Conservation (phyloP, 768 basidiomycete species). For the Glaciozyma antarctica region DNA sequence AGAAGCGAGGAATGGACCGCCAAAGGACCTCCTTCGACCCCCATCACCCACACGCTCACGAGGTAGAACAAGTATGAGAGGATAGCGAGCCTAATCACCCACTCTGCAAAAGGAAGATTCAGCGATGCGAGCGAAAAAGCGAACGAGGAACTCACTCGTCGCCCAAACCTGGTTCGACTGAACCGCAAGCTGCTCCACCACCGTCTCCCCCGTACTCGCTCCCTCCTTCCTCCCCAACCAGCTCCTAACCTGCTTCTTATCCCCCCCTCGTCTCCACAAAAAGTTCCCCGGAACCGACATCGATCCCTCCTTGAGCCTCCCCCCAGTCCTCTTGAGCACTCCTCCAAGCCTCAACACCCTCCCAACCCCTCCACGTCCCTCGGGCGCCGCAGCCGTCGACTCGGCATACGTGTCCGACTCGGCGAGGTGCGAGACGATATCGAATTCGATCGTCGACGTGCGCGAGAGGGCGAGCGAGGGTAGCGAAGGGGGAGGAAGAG, state of each 20-base stretch:
- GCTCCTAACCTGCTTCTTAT: background rate
- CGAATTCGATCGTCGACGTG: constrained; percentile 18
- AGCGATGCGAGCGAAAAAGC: background rate
- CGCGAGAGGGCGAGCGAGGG: background rate
- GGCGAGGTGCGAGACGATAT: constrained; percentile 7
- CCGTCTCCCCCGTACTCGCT: background rate
- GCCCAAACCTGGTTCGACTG: background rate
- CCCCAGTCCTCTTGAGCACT: background rate
- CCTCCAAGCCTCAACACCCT: constrained; percentile 3
- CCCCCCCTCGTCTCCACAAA: no score
- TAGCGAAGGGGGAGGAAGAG: background rate
- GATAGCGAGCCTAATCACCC: background rate
- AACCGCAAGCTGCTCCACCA: background rate
- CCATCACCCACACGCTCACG: background rate
- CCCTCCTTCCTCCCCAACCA: constrained; percentile 1
- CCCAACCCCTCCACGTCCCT: background rate
- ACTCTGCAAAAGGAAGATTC: background rate
- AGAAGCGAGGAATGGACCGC: no score
- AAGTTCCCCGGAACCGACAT: background rate
- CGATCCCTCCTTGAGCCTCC: constrained; percentile 2
- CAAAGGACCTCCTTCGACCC: background rate
- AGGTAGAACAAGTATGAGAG: background rate
- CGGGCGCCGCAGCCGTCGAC: background rate
- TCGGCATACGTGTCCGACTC: background rate
- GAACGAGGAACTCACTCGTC: background rate